Conservation (phyloP, 2,329 filamentous ascomycete genomes). For the Botrytis porri region DNA sequence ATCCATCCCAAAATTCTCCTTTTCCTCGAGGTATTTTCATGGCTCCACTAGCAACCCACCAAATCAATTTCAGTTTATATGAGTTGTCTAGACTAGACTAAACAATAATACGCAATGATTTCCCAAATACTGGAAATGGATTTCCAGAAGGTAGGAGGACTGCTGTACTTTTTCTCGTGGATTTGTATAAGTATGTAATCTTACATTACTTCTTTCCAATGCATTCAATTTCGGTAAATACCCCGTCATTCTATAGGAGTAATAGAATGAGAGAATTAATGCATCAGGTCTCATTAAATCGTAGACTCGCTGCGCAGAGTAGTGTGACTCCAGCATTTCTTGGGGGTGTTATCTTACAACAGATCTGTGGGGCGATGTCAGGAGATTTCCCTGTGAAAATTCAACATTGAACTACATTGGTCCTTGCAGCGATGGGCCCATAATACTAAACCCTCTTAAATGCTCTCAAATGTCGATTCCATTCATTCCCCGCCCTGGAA, state of each 20-base stretch:
- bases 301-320: not conserved
- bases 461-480: not conserved
- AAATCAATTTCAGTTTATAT: not conserved
- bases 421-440: not conserved
- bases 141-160: not conserved
- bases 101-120: not conserved
- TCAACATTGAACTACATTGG: not conserved
- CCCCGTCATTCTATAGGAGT: not conserved
- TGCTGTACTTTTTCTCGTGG: not conserved
- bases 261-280: not conserved
- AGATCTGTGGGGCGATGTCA: not conserved
- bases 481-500: not conserved
- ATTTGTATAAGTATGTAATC: not conserved
- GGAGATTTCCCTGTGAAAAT: not conserved
- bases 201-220: not conserved
- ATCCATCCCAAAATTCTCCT: not conserved
- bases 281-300: not conserved
- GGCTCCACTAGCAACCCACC: not conserved
- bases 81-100: not conserved
- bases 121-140: not conserved
- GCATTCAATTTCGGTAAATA: not conserved
- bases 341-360: not conserved
- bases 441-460: not conserved
- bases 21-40: not conserved
- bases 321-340: not conserved